Percentiles rank a stretch among this genome's conserved stretches.
Evolutionary conservation across 257 asterid genomes (phyloP).

Genomic region (Solanum clarkiae): DNA sequence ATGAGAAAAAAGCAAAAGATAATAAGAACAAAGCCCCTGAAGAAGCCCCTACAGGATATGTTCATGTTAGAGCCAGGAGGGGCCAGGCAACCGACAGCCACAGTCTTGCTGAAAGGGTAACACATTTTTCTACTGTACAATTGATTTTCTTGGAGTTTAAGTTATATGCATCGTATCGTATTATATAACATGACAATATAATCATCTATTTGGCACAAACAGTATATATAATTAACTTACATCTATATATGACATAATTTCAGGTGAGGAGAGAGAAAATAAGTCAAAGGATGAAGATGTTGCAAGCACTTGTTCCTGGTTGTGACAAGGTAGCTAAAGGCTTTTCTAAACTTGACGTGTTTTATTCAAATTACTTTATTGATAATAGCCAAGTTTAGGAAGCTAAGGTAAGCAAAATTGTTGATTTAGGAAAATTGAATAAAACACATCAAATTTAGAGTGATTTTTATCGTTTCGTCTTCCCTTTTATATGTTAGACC

Average conservation of each 20-base stretch:
- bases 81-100: slow-evolving; percentile 87
- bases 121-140: neutral
- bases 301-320: slow-evolving; percentile 76
- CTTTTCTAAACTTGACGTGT: neutral
- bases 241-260: neutral
- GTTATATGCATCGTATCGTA: neutral
- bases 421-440: neutral
- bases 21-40: slow-evolving; percentile 6
- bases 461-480: neutral
- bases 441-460: neutral
- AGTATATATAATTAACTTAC: neutral
- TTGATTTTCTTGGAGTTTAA: neutral
- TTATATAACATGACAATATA: neutral
- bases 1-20: slow-evolving; percentile 14
- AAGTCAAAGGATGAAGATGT: slow-evolving; percentile 72
- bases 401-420: neutral
- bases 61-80: slow-evolving; percentile 82
- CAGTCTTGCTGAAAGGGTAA: slow-evolving; percentile 86
- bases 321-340: slow-evolving; percentile 51
- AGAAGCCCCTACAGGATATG: slow-evolving; percentile 30
- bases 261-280: slow-evolving; percentile 79
- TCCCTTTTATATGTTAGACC: neutral
- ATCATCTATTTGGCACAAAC: neutral
- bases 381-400: neutral
- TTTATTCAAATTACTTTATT: neutral